Evolutionary conservation across 768 basidiomycete species (phyloP), one percentile per base, ranked within the genome.

Genomic region (Phylloporus sp.): DNA sequence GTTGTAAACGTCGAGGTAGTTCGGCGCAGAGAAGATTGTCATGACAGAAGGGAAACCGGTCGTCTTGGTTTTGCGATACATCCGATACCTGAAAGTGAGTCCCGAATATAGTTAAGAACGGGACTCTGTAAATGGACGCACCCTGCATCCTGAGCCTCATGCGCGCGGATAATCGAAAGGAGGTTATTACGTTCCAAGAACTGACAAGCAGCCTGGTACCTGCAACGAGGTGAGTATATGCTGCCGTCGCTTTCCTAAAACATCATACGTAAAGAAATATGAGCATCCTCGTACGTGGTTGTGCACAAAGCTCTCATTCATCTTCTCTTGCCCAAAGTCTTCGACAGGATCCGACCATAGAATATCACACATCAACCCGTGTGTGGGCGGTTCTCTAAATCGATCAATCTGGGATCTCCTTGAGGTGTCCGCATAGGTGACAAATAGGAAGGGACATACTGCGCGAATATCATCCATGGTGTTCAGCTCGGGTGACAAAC

Each of bases 1-100:
- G 72, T 95, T 93, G 72, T 98, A 98, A 18, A 98, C 92, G 63
- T 98, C 97, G 52, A 98, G 86, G 66, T 97, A 97, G 68, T 97
- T 95, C 36, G 97, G 97, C 8, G 95, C 95, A 15, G 91, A 95
- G 74, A 99, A 99, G 63, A 99, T 94, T n/a, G 95, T 98, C 94
- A 99, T 98, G 52, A 99, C 95, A 15, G 94, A 95, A 16, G 97
- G 95, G 77, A 99, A 98, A 6, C 95, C 95, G 0, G 95, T 98
- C 18, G 91, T 89, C 72, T 93, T 92, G 5, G 95, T 97, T 73
- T 99, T 99, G 59, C 94, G 90, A 66, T 98, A 97, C 97, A 97
- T 97, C 49, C 95, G 91, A 68, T 95, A 97, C 12, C 91, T 93
- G 57, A 2, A 47, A 15, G 35, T 28, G 0, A 2, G 29, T 28